Evolutionary conservation across 352 stramenopile genomes (phyloP), one percentile per base, ranked within the genome.

Genomic region (Globisporangium echinulatum): DNA sequence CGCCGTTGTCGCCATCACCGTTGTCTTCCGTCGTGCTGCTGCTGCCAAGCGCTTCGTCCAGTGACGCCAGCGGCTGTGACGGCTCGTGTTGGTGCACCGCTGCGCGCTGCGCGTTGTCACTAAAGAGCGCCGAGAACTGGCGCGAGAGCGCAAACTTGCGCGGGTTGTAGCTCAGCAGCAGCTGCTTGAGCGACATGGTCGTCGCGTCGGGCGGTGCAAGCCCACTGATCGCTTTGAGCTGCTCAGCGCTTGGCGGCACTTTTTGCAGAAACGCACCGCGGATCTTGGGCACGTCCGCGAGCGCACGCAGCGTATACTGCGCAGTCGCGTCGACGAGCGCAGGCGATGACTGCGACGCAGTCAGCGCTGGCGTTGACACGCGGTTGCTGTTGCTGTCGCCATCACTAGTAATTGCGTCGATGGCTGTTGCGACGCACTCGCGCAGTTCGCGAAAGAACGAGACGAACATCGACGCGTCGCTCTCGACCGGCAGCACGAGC

Each of bases 171-270:
- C 67, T 66, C 33, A 91, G 57, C 53, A 91, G 61, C 10, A 91
- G 65, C 64, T 91, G 77, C 55, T 89, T 91, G 58, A 91, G 77
- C 39, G 81, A 91, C 81, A 89, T 85, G 13, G 49, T 59, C 40
- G 74, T 70, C 19, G 71, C 68, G 49, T 91, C 67, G 4, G 79
- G 79, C 39, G 69, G 67, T 52, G 66, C 54, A 4, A 89, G 63
- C 7, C 74, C 77, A 11, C 67, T 66, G 19, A 91, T 75, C 47
- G 58, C 62, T 46, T 70, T 67, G 36, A 88, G 62, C 15, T 77
- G 64, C 19, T 88, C 81, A 25, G 58, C 69, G 25, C 64, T 70
- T 5, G 75, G 81, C 3, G 79, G 66, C 49, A 76, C 68, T 19
- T 79, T 74, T 59, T 91, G 79, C 36, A 87, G 53, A 38, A 88